Evolutionary conservation across 2,329 filamentous ascomycete genomes (phyloP), one percentile per base, ranked within the genome.

Genomic region (Epichloe typhina): DNA sequence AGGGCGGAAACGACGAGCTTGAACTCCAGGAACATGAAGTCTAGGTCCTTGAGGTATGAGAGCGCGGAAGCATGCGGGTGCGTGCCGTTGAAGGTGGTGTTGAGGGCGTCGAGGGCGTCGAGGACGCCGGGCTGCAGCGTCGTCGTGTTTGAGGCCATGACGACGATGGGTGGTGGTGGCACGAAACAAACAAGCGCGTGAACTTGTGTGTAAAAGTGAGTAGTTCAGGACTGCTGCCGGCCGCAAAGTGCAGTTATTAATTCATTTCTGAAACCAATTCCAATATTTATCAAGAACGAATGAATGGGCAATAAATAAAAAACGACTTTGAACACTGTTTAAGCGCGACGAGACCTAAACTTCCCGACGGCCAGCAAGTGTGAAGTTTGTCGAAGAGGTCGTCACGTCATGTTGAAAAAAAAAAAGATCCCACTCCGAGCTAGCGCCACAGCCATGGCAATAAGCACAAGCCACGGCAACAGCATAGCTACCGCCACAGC

Each of bases 1-100:
- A 95, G 67, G 13, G 89, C 84, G 31, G 86, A 83, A 53, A 82
- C 61, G 51, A 79, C 64, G 44, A 80, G 70, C 55, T 72, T 72
- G 15, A 62, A 52, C 54, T 78, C 69, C 11, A 79, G 65, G 1
- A 71, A 46, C 38, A 79, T 59, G 51, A 73, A 67, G 51, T 71
- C 67, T 31, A 61, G 58, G 39, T 71, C 62, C 54, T 58, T 64
- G 7, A 69, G 47, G 38, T 57, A 60, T 9, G 58, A 55, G 48
- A 65, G 56, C n/a, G 64, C 55, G 5, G 59, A 58, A 48, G 59
- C 58, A n/a, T 52, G 23, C 9, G 54, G 49, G 17, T 50, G 46
- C 9, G 61, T 61, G 37, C 53, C 50, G 47, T 60, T 58, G 21
- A 57, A 12, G 5, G 63, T 66, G 15, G 62, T 56, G 31, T 66